A percentile compares a stretch with the other conserved stretches of the same genome.
Conservation (phyloP, 148 eudicot species). For the Fallopia convolvulus region DNA sequence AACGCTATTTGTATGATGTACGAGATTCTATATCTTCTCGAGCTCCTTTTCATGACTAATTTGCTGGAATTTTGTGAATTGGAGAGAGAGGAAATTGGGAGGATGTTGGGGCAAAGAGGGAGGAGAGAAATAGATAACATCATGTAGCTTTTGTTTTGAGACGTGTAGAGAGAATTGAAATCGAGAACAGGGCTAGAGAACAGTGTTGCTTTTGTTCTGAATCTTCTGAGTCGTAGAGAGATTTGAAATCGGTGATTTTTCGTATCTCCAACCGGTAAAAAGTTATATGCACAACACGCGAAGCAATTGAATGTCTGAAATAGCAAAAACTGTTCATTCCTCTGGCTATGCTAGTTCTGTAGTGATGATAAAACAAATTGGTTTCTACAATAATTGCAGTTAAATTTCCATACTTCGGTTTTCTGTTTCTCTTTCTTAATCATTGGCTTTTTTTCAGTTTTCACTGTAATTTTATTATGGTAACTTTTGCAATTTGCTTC, state of each 20-base stretch:
- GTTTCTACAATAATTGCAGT: background rate
- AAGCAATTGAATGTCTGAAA: background rate
- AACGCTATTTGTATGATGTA: background rate
- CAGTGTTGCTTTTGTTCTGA: too few relatives aligned
- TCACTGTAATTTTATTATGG: background rate
- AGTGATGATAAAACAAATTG: background rate
- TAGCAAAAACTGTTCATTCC: background rate
- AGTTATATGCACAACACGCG: background rate
- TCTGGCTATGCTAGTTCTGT: too few relatives aligned
- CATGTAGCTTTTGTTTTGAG: too few relatives aligned
- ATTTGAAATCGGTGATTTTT: background rate
- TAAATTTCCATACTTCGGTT: background rate
- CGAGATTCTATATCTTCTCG: background rate
- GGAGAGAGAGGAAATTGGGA: background rate
- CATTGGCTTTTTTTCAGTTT: background rate
- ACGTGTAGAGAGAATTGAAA: too few relatives aligned
- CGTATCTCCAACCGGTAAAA: background rate
- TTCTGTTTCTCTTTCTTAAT: background rate
- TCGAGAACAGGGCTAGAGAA: too few relatives aligned
- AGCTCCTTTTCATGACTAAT: background rate
- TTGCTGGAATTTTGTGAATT: background rate
- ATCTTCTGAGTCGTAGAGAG: background rate
- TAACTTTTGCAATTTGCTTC: background rate
- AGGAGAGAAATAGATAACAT: too few relatives aligned
- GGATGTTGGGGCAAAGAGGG: too few relatives aligned